Percentiles rank a stretch among this genome's conserved stretches.
Evolutionary conservation across 257 asterid species (phyloP).

Genomic region (Osmanthus fragrans): DNA sequence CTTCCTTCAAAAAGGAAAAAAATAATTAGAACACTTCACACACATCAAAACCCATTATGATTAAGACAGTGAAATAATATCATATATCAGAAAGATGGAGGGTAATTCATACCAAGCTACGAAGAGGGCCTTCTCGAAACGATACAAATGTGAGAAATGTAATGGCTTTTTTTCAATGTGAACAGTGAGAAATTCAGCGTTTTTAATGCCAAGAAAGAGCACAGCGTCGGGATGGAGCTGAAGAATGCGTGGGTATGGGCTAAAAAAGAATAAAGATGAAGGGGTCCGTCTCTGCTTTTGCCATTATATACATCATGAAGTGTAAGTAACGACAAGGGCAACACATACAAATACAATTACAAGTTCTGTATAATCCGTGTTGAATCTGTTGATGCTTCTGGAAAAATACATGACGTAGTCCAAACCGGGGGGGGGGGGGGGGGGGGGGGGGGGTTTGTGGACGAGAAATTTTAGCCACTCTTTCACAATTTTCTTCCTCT

Average conservation of each 20-base stretch:
- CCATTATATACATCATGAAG: not conserved
- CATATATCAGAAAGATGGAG: not conserved
- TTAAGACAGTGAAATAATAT: not conserved
- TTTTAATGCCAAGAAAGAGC: not conserved
- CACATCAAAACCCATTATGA: not conserved
- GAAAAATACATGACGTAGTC: constrained; percentile 23
- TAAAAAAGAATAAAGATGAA: constrained; percentile 4
- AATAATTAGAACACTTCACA: not conserved
- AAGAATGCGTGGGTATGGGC: constrained; percentile 26
- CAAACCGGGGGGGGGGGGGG: not conserved
- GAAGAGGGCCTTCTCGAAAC: not conserved
- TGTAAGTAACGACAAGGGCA: not conserved
- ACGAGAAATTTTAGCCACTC: too few species aligned
- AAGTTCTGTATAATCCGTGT: constrained; percentile 17
- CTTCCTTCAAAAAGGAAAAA: not conserved
- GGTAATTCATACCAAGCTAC: constrained; percentile 28
- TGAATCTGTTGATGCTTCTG: constrained; percentile 14
- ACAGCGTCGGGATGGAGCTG: constrained; percentile 14
- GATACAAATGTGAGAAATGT: constrained; percentile 5
- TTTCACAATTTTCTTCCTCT: too few species aligned
- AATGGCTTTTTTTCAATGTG: not conserved
- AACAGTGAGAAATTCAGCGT: too few species aligned
- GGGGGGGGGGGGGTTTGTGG: too few species aligned
- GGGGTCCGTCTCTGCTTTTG: not conserved
- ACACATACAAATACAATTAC: constrained; percentile 16